Conservation (phyloP, 139 green algal species). For the Volvox reticuliferus region DNA sequence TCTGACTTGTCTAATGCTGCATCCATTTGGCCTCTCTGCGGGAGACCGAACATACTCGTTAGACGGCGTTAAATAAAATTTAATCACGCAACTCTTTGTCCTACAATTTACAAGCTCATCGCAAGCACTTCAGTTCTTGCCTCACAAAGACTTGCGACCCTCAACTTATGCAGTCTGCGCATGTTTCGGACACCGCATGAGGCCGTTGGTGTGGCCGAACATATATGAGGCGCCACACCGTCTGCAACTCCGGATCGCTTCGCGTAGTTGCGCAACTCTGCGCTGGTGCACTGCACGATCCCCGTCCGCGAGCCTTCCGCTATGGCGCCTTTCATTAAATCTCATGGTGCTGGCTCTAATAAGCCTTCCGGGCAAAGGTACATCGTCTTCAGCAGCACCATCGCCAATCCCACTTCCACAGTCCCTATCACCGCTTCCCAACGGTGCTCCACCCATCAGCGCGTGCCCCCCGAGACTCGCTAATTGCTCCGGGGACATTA, state of each 20-base stretch:
- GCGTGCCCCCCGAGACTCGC: neutral
- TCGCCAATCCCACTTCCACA: too few relatives aligned
- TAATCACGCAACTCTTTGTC: too few relatives aligned
- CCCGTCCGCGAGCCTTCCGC: neutral
- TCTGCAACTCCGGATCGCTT: neutral
- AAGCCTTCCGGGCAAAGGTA: neutral
- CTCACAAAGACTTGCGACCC: too few relatives aligned
- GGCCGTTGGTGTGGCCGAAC: neutral
- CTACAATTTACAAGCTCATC: too few relatives aligned
- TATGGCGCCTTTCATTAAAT: neutral
- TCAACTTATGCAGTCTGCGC: constrained; percentile 6
- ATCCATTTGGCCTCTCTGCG: too few relatives aligned
- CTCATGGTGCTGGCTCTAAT: neutral
- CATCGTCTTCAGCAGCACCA: too few relatives aligned
- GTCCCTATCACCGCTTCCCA: neutral
- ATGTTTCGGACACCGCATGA: neutral
- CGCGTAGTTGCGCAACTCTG: neutral
- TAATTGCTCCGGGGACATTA: neutral
- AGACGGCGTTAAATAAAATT: too few relatives aligned
- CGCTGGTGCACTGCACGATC: neutral
- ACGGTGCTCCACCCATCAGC: neutral
- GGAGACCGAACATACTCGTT: too few relatives aligned
- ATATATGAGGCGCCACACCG: neutral
- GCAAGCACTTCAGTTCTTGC: too few relatives aligned
- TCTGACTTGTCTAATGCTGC: too few relatives aligned